Evolutionary conservation across 2,329 filamentous ascomycete species (phyloP).

Genomic region (Colletotrichum gloeosporioides): DNA sequence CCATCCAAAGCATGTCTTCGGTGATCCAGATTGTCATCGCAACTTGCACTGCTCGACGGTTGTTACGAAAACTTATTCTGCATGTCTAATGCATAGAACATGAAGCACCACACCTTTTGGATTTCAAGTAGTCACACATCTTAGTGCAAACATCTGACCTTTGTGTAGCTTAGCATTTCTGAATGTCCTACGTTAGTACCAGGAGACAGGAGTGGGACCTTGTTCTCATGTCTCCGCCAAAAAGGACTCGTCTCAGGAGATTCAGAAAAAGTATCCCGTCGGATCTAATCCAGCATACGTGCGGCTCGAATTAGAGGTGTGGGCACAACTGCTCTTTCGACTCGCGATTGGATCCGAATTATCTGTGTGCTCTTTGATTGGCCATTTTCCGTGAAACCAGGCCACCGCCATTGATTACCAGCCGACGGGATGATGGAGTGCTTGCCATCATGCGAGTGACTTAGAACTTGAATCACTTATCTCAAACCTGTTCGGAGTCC

Average conservation of each 20-base stretch:
- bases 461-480: neutral
- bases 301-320: neutral
- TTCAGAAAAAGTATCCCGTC: neutral
- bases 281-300: neutral
- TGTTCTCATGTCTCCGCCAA: neutral
- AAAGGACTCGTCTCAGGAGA: neutral
- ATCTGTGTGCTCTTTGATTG: neutral
- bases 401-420: neutral
- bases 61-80: neutral
- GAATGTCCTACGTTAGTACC: neutral
- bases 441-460: neutral
- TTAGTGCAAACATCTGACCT: neutral
- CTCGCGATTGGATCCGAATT: neutral
- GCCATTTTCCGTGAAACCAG: neutral
- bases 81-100: neutral
- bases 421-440: neutral
- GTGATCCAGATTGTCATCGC: neutral
- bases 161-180: neutral
- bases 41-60: neutral
- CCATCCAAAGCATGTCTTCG: neutral
- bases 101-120: neutral
- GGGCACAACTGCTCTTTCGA: neutral
- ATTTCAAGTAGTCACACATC: rapidly evolving
- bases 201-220: neutral
- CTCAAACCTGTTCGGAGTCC: neutral